Base-by-base conservation (phyloP, 2,329 filamentous ascomycete genomes). In the Aspergillus texensis region DNA sequence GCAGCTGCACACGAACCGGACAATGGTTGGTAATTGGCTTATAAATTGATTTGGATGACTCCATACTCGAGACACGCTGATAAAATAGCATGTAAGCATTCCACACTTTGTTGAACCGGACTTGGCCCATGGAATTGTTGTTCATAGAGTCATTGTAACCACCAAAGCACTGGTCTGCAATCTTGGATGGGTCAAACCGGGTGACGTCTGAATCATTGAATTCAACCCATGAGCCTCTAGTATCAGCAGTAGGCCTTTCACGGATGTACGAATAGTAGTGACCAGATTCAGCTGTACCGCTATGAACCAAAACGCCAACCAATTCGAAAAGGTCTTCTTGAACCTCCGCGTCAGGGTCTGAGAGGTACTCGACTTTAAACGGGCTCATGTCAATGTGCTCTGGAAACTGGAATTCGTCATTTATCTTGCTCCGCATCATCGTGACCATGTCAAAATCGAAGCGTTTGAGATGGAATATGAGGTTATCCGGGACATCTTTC, bases 11-110 rank as follows among this genome's bases (percentile, higher is more conserved):
- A 58, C 79, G 83, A 12, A 81, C 77, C 10, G 82, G 80, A n/a
- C 85, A 80, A 52, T 84, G 79, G 55, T 88, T 72, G 32, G 79
- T 79, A 1, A 70, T 68, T 11, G 75, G 68, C 58, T 80, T 74
- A 68, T 88, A 79, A 2, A 77, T 71, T 32, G 83, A 78, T 68
- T 86, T 83, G 63, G 86, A 84, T 19, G 78, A 76, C 21, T 83
- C 81, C 61, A 94, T 83, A 5, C 87, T 86, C 0, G 89, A 89
- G 4, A 89, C 86, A 56, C 95, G 88, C 76, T 97, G 91, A 76
- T 99, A 99, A 77, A 99, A 98, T 10, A 99, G 85, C 92, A 99
- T 98, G 77, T 99, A 99, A 14, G 94, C 95, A 75, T 93, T 98
- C 82, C 90, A 81, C 5, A 86, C 85, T 77, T 94, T 94, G 70